Base-by-base conservation (phyloP, 2,329 filamentous ascomycete species). In the Pleoardoris graminearum region DNA sequence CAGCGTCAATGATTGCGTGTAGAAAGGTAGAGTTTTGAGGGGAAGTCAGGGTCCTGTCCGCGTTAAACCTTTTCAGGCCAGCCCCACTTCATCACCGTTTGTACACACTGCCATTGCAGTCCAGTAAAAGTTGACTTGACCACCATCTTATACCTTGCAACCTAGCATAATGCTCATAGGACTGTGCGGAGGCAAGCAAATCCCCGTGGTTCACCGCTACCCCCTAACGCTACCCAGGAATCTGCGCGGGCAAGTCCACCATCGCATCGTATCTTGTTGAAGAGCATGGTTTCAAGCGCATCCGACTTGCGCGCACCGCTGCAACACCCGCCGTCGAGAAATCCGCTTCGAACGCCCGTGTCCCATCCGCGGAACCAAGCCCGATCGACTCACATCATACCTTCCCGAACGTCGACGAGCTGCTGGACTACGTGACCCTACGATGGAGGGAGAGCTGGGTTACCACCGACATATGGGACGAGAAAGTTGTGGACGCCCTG, bases 231-330 rank as follows among this genome's bases (percentile, higher is more conserved):
- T 38, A 7, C 3, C 38, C 48, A 94, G 92, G 90, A 67, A 93
- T 97, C 66, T 97, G 92, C 77, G 87, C 93, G 43, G 94, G 94
- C 67, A 97, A 97, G 78, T 87, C 86, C 70, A 90, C 91, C 8
- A 90, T 97, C 59, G 91, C 91, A 52, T 84, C 90, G 49, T 97
- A 96, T 71, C 84, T 99, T 7, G 84, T 92, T 59, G 83, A 91
- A 58, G 84, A 92, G 59, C 89, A 97, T 74, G 85, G 84, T 55
- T 99, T 97, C 76, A 85, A 83, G 55, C 84, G 84, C 41, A 82
- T 97, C 51, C 81, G 84, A 63, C 80, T 96, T 25, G 74, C 70
- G 37, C 70, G 67, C 29, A 68, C 63, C 12, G 60, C 67, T 42
- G 52, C 65, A 16, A 76, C 73, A 2, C 73, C 77, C 21, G 57